Base-by-base conservation (phyloP, 768 basidiomycete genomes). In the Tricholoma terreum region DNA sequence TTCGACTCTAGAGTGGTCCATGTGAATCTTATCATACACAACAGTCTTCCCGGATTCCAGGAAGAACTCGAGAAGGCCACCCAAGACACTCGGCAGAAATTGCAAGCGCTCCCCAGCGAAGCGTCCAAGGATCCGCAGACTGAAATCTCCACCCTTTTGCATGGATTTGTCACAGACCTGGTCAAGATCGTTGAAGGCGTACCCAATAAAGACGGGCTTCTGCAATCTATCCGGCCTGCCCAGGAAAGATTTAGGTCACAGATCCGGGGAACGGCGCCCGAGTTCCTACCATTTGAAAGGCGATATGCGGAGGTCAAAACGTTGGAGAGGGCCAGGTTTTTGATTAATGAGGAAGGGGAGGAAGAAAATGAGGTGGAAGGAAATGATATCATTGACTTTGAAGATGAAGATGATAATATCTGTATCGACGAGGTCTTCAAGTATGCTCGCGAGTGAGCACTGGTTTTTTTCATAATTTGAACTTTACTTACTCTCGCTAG, bases 31-130 rank as follows among this genome's bases (percentile, higher is more conserved):
- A 53, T 40, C 35, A 10, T 40, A n/a, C n/a, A 30, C 6, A 7
- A 42, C 19, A 90, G 89, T 42, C 74, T 90, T 0, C 87, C 89
- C 0, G 70, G 80, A 56, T 83, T 89, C 10, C 80, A 83, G 50
- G 74, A 81, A 0, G 87, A 89, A 57, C 69, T 89, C 27, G 75
- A 79, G 22, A 71, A 67, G 0, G 69, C 78, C 1, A 77, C 87
- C 0, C 58, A 65, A 0, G 70, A 64, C 6, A 27, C 82, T 0
- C 73, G 78, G 1, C 54, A 64, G 10, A 52, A 55, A 0, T 57
- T 81, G 4, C 24, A 27, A 27, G 48, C 49, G 19, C 68, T 79
- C 5, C 86, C 87, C 0, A 77, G 69, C 30, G 76, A 79, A 0
- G 85, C 86, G 0, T 83, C 87, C 0, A 63, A 58, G 1, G 80